These are phyloP conservation scores for Acmispon strigosus DNA, from an alignment of 306 rosid species.

Conservation along the genomic window DNA sequence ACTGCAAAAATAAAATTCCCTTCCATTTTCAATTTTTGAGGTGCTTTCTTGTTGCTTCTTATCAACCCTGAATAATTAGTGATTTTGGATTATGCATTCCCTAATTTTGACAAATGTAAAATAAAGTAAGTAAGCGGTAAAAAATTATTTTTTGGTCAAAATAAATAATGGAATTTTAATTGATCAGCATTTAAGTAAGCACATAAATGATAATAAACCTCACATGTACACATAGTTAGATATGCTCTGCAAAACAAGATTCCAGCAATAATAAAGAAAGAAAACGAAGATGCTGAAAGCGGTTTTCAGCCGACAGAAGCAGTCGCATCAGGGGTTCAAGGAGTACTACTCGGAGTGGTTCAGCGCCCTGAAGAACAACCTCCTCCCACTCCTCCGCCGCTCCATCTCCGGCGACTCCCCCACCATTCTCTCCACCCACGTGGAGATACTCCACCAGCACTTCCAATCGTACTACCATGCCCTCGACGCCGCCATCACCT, in stretches of 20 bases:
- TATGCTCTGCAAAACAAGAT: no score
- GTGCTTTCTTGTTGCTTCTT: not conserved
- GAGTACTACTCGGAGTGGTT: conserved; percentile 35
- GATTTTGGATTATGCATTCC: not conserved
- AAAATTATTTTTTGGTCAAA: no score
- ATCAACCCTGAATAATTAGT: not conserved
- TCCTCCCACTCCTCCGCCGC: conserved; percentile 36
- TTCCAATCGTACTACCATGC: conserved; percentile 63
- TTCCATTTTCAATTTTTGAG: not conserved
- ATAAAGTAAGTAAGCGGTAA: no score
- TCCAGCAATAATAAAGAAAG: no score
- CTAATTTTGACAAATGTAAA: no score
- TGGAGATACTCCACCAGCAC: conserved; percentile 55
- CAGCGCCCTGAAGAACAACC: conserved; percentile 30
- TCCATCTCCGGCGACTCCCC: conserved; percentile 26
- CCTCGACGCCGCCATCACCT: conserved; percentile 52
- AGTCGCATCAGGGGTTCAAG: conserved; percentile 28
- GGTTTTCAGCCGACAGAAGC: conserved; percentile 31
- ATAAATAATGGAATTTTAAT: no score
- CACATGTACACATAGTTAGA: no score
- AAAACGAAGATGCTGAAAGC: conserved; percentile 26
- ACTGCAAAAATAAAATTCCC: not conserved
- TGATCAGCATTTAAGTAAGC: no score
- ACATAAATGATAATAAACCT: no score
- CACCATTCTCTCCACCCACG: conserved; percentile 37